Evolutionary conservation across 495 filamentous ascomycete genomes (phyloP).

Genomic region (Penicillium goetzii): DNA sequence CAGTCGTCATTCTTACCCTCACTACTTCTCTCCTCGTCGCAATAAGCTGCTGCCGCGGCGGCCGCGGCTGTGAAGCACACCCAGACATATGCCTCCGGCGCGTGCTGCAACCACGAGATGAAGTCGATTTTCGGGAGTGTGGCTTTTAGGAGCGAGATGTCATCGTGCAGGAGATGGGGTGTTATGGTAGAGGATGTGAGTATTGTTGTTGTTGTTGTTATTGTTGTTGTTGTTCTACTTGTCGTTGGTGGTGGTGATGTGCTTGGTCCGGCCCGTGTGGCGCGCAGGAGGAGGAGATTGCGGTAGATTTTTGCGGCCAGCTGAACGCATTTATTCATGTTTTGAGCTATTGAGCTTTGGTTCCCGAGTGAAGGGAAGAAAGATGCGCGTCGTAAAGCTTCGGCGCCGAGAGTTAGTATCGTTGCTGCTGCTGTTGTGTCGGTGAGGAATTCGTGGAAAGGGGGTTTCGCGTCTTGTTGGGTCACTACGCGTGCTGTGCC

Average conservation of each 20-base stretch:
- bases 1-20: not conserved
- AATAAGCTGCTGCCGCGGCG: not conserved
- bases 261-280: not conserved
- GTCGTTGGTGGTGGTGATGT: not conserved
- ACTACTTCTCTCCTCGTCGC: not conserved
- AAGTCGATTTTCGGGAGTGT: not conserved
- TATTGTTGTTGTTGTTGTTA: not conserved
- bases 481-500: not conserved
- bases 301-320: not conserved
- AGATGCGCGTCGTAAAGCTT: not conserved
- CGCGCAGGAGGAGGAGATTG: not conserved
- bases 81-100: not conserved
- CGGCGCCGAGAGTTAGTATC: not conserved
- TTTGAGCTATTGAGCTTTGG: not conserved
- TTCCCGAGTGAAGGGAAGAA: not conserved
- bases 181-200: not conserved
- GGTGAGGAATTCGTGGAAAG: not conserved
- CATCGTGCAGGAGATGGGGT: not conserved
- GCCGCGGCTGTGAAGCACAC: not conserved
- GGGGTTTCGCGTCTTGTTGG: not conserved
- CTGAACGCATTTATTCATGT: constrained; percentile 1
- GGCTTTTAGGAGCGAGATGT: not conserved
- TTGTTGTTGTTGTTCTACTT: not conserved
- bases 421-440: not conserved
- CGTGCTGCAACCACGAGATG: not conserved